These are phyloP conservation scores for Hygrophoropsis aurantiaca DNA, from an alignment of 768 basidiomycete genomes.

Conservation along the genomic window DNA sequence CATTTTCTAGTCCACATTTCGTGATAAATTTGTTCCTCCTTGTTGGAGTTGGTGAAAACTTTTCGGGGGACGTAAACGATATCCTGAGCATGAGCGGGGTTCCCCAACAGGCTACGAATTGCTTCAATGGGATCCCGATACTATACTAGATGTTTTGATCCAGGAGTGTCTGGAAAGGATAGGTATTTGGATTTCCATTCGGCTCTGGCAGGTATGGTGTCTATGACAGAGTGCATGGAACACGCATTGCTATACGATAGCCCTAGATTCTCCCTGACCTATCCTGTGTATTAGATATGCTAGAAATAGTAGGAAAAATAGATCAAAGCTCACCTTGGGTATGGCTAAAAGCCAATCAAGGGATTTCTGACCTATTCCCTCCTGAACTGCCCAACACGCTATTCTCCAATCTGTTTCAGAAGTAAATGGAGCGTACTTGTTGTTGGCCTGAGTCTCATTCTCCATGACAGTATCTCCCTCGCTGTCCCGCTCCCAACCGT, in stretches of 20 bases:
- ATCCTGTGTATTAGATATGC: no score
- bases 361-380: slow-evolving; percentile 4
- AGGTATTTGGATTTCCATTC: background rate
- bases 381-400: background rate
- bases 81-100: slow-evolving; percentile 10
- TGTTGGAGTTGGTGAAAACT: background rate
- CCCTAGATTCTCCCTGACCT: slow-evolving; percentile 1
- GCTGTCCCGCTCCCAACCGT: no score
- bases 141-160: slow-evolving; percentile 1
- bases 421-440: slow-evolving; percentile 2
- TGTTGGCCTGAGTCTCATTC: no score
- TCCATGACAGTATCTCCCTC: no score
- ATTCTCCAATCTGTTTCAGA: slow-evolving; percentile 1
- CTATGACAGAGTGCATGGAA: background rate
- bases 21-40: slow-evolving; percentile 1
- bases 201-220: background rate
- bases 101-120: slow-evolving; percentile 6
- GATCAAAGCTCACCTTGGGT: slow-evolving; percentile 1
- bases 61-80: slow-evolving; percentile 1
- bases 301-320: background rate
- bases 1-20: slow-evolving; percentile 16
- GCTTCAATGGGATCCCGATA: slow-evolving; percentile 10
- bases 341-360: slow-evolving; percentile 3
- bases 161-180: background rate
- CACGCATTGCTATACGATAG: slow-evolving; percentile 1